Evolutionary conservation across 768 basidiomycete genomes (phyloP).

Genomic region (Infundibulicybe gibba): DNA sequence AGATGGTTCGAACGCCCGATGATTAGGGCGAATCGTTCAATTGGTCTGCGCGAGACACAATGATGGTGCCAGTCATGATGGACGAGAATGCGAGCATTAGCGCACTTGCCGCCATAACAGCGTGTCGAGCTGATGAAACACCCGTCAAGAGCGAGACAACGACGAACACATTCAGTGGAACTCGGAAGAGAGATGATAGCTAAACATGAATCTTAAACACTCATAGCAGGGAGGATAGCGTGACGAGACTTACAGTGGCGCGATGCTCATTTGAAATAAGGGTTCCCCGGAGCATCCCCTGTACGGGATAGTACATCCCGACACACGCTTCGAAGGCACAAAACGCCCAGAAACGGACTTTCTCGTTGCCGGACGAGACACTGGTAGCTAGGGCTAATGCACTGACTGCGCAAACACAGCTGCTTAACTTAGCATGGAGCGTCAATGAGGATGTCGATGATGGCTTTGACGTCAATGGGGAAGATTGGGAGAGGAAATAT

Average conservation of each 20-base stretch:
- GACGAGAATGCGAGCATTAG: constrained; percentile 56
- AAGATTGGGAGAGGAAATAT: constrained; percentile 11
- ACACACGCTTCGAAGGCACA: constrained; percentile 76
- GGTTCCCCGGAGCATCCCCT: constrained; percentile 67
- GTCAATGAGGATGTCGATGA: constrained; percentile 39
- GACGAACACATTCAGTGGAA: constrained; percentile 73
- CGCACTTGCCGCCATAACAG: constrained; percentile 57
- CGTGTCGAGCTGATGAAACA: constrained; percentile 58
- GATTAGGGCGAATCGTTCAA: too few species aligned
- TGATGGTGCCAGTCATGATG: constrained; percentile 49
- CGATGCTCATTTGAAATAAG: constrained; percentile 70
- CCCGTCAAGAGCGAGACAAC: constrained; percentile 67
- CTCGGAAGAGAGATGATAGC: constrained; percentile 70
- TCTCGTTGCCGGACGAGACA: constrained; percentile 39
- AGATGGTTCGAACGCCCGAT: too few species aligned
- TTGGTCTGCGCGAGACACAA: constrained; percentile 28
- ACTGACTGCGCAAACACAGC: constrained; percentile 56
- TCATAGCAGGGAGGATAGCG: not conserved
- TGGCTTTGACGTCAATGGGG: constrained; percentile 7
- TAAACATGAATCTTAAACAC: constrained; percentile 16
- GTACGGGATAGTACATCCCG: constrained; percentile 77
- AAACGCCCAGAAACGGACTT: constrained; percentile 66
- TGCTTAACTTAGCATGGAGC: constrained; percentile 66
- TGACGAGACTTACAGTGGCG: constrained; percentile 51
- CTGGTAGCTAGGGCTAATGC: constrained; percentile 53